Evolutionary conservation across 768 basidiomycete genomes (phyloP), one percentile per base, ranked within the genome.

Genomic region (Tulasnella sp.): DNA sequence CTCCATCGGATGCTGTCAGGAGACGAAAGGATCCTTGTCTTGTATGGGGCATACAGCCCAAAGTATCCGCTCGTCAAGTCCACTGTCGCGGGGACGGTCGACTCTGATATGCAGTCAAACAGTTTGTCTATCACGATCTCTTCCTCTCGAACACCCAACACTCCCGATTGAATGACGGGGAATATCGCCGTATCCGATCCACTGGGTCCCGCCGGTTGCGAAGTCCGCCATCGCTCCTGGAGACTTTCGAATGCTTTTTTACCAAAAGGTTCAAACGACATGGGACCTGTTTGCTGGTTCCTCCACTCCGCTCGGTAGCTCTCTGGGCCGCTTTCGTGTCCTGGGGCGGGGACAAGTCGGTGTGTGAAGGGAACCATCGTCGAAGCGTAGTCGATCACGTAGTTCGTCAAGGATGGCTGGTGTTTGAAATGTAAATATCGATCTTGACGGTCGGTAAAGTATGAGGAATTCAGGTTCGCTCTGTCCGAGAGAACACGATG

Each of bases 61-160:
- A 99, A 99, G 85, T 99, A 99, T 16, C 98, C 98, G 82, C 93
- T 96, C 9, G 98, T 99, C 83, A 98, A 86, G 84, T 98, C 94
- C 39, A 89, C 83, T 34, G 81, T 62, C 78, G 77, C 77, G 21
- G 27, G 76, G 40, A 62, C 73, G 10, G 76, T n/a, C 24, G 71
- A 76, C 31, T 62, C 9, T 21, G 75, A 75, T 38, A 92, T 81
- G 79, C 87, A 84, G n/a, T 88, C 83, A 82, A 95, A 94, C 34
- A 96, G 87, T 42, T 87, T 84, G 8, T 85, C 82, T 39, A 96
- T 84, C 31, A 87, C 87, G 4, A 85, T 86, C 83, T 97, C 96
- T 85, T 98, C 96, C 85, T 98, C 95, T 42, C 91, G 90, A 77
- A 98, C 88, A 77, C 91, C 89, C 83, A 98, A 92, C 81, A 95